Base-by-base conservation (phyloP, 225 moss, liverwort and hornwort species). In the Asterella californica region DNA sequence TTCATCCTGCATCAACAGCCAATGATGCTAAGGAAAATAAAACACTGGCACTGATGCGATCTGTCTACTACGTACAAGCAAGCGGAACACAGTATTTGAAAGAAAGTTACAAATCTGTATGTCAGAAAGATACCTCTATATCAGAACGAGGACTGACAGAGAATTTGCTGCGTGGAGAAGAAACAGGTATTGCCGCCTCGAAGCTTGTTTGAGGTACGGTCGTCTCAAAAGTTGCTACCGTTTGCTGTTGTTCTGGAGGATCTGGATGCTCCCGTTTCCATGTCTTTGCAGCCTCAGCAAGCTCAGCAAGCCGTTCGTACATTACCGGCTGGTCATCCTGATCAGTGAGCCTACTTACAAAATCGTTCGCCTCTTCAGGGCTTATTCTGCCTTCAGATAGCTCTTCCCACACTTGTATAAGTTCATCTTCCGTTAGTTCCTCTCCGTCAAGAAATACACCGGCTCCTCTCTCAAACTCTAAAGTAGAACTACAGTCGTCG, bases 321-420 rank as follows among this genome's bases (percentile, higher is more conserved):
- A 82, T 77, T n/a, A 88, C 53, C 22, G 68, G 47, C 27, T 77
- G 79, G 48, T 63, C 80, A 59, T 84, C 73, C 29, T 25, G 59
- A 47, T 86, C 83, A 45, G 86, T 74, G 22, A 88, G 86, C 59
- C 82, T 81, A 37, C 65, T 78, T 36, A 86, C 42, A 55, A 88
- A 86, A 49, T 83, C 83, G 53, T 82, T 82, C 19, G 88, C 88
- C 65, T 88, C 86, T 52, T 82, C 54, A 15, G 77, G 34, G 45
- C 64, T 79, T 46, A 88, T 84, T 59, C 86, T 73, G 64, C 86
- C 86, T 27, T 82, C 85, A 33, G 86, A 82, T 27, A 88, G 69
- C 45, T 86, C 86, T 79, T 88, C 88, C 86, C 86, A 88, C 5
- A 88, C 82, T 86, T 86, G 77, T 73, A 88, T 32, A 36, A 88